Evolutionary conservation across 2,329 filamentous ascomycete species (phyloP).

Genomic region (Hirsutella thompsonii): DNA sequence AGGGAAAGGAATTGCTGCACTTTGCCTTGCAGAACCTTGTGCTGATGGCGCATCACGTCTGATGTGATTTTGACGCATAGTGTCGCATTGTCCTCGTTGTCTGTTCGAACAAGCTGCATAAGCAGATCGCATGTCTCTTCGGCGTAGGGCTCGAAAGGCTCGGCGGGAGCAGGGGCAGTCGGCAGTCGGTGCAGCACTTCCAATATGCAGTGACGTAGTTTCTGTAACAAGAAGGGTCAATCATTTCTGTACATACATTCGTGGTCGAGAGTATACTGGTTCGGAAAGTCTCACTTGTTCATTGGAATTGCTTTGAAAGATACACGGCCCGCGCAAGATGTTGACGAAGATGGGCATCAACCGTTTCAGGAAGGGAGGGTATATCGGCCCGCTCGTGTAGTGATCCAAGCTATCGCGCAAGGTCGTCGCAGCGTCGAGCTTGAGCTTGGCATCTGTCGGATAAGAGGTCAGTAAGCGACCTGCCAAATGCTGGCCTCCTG

Average conservation of each 20-base stretch:
- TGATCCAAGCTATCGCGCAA: slow-evolving; percentile 86
- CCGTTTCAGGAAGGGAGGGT: slow-evolving; percentile 70
- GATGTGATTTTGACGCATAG: slow-evolving; percentile 96
- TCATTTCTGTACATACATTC: not conserved
- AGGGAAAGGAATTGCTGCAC: slow-evolving; percentile 84
- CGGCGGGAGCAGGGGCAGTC: slow-evolving; percentile 55
- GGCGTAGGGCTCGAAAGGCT: slow-evolving; percentile 80
- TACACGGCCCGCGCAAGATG: slow-evolving; percentile 72
- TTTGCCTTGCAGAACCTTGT: slow-evolving; percentile 62
- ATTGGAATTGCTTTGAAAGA: slow-evolving; percentile 79
- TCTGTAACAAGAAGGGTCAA: slow-evolving; percentile 33
- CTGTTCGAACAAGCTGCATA: slow-evolving; percentile 74
- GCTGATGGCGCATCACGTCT: slow-evolving; percentile 88
- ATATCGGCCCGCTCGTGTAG: slow-evolving; percentile 67
- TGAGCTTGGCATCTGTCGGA: slow-evolving; percentile 60
- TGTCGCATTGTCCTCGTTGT: slow-evolving; percentile 99
- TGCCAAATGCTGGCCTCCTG: too few species aligned
- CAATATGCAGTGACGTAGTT: slow-evolving; percentile 82
- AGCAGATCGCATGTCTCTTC: slow-evolving; percentile 80
- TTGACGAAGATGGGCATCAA: slow-evolving; percentile 82
- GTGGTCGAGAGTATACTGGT: too few species aligned
- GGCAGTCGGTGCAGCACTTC: slow-evolving; percentile 86
- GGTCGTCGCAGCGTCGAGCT: slow-evolving; percentile 70
- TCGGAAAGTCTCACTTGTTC: slow-evolving; percentile 57
- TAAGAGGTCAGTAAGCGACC: slow-evolving; percentile 2